Evolutionary conservation across 2,329 filamentous ascomycete genomes (phyloP).

Genomic region (Xylariaceae sp.): DNA sequence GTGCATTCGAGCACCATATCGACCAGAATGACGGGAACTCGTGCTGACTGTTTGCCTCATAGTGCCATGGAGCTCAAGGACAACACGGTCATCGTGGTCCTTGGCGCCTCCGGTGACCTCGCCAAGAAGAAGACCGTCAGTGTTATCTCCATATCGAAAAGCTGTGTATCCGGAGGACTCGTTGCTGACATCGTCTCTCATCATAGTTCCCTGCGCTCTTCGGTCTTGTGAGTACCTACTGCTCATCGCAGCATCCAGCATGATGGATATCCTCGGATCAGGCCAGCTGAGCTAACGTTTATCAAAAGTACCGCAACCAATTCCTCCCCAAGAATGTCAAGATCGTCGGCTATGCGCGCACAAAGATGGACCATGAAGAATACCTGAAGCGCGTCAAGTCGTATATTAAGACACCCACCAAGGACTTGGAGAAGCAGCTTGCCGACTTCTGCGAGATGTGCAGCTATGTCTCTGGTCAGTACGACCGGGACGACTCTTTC

Average conservation of each 20-base stretch:
- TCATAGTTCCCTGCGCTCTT: conserved; percentile 89
- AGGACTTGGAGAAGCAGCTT: conserved; percentile 93
- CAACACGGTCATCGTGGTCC: conserved; percentile 93
- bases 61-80: conserved; percentile 95
- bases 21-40: conserved; percentile 9
- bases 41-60: conserved; percentile 34
- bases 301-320: conserved; percentile 83
- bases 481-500: conserved; percentile 96
- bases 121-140: conserved; percentile 99
- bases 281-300: conserved; percentile 20
- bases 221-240: conserved; percentile 69
- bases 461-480: conserved; percentile 94
- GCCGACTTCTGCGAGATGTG: conserved; percentile 83
- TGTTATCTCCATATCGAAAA: not conserved
- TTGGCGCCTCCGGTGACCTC: conserved; percentile 94
- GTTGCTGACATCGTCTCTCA: conserved; percentile 2
- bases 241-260: not conserved
- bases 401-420: conserved; percentile 98
- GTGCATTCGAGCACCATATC: not conserved
- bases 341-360: conserved; percentile 97
- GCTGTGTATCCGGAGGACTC: conserved; percentile 12
- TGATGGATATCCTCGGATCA: not conserved
- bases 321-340: conserved; percentile 95
- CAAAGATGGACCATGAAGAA: conserved; percentile 98
- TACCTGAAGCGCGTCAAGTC: conserved; percentile 92